Conservation (phyloP, 352 stramenopile species). For the Phytophthora macrochlamydospora region DNA sequence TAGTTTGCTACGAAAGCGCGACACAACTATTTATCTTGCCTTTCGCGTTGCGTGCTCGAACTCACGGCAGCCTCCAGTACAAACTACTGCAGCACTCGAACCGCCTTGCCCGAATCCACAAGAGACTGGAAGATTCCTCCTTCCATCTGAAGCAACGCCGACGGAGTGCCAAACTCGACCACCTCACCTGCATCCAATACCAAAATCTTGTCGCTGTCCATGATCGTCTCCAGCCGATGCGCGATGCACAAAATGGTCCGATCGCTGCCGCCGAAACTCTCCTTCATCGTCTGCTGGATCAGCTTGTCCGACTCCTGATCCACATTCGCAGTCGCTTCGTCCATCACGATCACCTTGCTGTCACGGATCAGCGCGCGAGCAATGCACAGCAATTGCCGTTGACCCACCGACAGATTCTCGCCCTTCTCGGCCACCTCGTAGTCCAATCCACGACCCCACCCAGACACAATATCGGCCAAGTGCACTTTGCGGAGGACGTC, state of each 20-base stretch:
- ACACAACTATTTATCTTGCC: no score
- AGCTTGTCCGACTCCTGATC: conserved; percentile 77
- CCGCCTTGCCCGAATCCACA: conserved; percentile 18
- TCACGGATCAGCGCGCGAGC: conserved; percentile 92
- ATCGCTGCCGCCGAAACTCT: conserved; percentile 79
- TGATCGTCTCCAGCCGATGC: conserved; percentile 93
- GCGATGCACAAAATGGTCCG: conserved; percentile 95
- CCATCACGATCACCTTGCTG: conserved; percentile 91
- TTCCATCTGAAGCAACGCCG: conserved; percentile 67
- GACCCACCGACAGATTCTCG: conserved; percentile 95
- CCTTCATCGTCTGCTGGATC: conserved; percentile 80
- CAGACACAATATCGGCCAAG: conserved; percentile 69
- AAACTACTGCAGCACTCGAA: not conserved
- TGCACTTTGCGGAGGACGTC: conserved; percentile 61
- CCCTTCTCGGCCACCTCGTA: conserved; percentile 90
- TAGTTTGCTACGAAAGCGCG: no score
- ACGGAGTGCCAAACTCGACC: conserved; percentile 26
- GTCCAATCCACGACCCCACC: conserved; percentile 67
- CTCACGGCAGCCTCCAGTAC: no score
- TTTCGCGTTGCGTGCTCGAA: no score
- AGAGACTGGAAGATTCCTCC: conserved; percentile 79
- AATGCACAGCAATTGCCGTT: conserved; percentile 96
- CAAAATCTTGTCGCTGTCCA: conserved; percentile 92
- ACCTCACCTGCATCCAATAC: conserved; percentile 84
- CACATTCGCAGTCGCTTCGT: conserved; percentile 95